phyloP scores from a whole-genome alignment of 1,284 basidiomycete species.

The Tilletia horrida region DNA sequence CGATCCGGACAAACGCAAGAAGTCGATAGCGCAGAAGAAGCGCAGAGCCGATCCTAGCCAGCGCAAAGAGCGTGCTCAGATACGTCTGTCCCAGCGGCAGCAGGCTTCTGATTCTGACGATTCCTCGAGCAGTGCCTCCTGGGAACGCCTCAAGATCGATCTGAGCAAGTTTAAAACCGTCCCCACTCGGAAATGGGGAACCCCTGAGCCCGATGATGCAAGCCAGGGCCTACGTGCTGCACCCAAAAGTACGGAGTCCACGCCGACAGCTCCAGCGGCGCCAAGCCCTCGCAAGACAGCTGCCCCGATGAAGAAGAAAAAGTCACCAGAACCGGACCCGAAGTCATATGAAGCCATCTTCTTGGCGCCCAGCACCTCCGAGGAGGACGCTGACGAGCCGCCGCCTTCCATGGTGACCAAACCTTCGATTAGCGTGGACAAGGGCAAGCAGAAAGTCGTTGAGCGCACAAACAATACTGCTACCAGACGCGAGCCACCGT shows the following conservation, averaged over 20 bases:
- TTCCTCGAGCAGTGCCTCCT: not conserved
- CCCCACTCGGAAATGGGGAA: not conserved
- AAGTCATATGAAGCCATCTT: not conserved
- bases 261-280: not conserved
- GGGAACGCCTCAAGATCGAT: not conserved
- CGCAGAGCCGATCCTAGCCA: not conserved
- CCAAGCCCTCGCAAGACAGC: not conserved
- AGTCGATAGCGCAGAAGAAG: not conserved
- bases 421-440: too few relatives aligned
- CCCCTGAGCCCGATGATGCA: not conserved
- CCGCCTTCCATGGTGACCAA: too few relatives aligned
- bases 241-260: not conserved
- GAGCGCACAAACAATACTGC: too few relatives aligned
- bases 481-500: too few relatives aligned
- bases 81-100: not conserved
- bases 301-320: not conserved
- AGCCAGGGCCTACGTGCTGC: slow-evolving; percentile 3
- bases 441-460: too few relatives aligned
- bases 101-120: not conserved
- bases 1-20: not conserved
- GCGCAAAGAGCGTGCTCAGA: not conserved
- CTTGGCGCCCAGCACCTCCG: not conserved
- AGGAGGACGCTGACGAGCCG: not conserved
- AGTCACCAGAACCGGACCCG: not conserved
- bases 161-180: not conserved